Evolutionary conservation across 1,284 basidiomycete genomes (phyloP), one percentile per base, ranked within the genome.

Genomic region (Heterobasidion irregulare): DNA sequence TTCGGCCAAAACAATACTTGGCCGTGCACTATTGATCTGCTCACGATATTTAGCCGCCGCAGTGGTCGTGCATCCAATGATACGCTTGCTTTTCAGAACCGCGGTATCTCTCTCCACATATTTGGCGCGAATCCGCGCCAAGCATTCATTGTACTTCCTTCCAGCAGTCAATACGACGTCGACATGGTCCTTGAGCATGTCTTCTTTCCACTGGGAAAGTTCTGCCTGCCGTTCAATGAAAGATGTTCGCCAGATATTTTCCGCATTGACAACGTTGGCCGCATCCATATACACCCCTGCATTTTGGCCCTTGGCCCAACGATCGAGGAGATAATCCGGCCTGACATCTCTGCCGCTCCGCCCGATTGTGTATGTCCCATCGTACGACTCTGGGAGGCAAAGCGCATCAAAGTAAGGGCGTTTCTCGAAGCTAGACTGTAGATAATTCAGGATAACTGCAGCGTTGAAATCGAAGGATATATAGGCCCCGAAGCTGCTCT

Each of bases 51-150:
- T 86, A 1, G 84, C 83, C 0, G 84, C 84, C 1, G 74, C 84
- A 0, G 83, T 86, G 0, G 84, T 84, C 0, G 83, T 86, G 58
- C 83, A 85, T 0, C 75, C 84, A 12, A 86, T 79, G 53, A 86
- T 79, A n/a, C 77, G 71, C 65, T 81, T 83, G 44, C 53, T 62
- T n/a, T 62, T 63, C 16, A 86, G 61, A 4, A 75, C 61, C 0
- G 60, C 65, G 1, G 65, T 66, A 0, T 70, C 70, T 6, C 67
- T 70, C 55, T 76, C 68, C 2, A 60, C 61, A 46, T 68, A 77
- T 35, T 70, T 72, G 16, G 67, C 67, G 0, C 65, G 61, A 8
- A 83, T 53, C 13, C 71, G 57, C 1, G 66, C 66, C 15, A 74
- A 70, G 16, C 60, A 64, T 2, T 59, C 62, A 53, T 83, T 82